Base-by-base conservation (phyloP, 768 basidiomycete species). In the Gymnopilus dilepis region DNA sequence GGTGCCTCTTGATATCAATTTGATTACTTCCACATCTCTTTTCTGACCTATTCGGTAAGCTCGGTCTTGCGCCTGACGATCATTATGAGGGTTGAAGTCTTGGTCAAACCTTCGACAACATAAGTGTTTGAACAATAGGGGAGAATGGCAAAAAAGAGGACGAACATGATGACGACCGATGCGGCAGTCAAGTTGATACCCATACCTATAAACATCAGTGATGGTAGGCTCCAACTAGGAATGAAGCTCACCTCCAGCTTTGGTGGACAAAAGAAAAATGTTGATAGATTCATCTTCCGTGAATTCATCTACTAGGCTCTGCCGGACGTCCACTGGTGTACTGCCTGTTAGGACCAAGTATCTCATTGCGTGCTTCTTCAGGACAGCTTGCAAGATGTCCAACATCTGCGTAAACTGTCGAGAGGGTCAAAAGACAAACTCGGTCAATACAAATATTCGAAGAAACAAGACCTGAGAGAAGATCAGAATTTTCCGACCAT, bases 31-130 rank as follows among this genome's bases (percentile, higher is more conserved):
- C 9, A 99, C 97, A 65, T 97, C 89, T 53, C 89, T 87, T 72
- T 92, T 94, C 74, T 97, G 95, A 22, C 95, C 97, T 65, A 99
- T 97, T 26, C 97, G 91, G 75, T 98, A 99, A 24, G 95, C 95
- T 33, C 97, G 88, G 74, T 99, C 97, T 61, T 97, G 95, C 0
- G 97, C 97, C 77, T 99, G 97, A 62, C 91, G 87, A 76, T 99
- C 97, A 73, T 99, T 99, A 77, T 95, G 93, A 3, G 93, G 93
- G 73, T 99, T 99, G 77, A 98, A 99, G 73, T 99, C 97, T 71
- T 97, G 95, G 72, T 99, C 97, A 71, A 95, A 97, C 86, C 90
- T 92, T 41, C 6, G 30, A 22, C 43, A 34, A 45, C 21, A 7
- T 53, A 33, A 53, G 21, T 38, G n/a, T n/a, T n/a, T n/a, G n/a